phyloP scores from a whole-genome alignment of 192 early-diverging fungal genomes.

The Rhizoclosmatium sp. region DNA sequence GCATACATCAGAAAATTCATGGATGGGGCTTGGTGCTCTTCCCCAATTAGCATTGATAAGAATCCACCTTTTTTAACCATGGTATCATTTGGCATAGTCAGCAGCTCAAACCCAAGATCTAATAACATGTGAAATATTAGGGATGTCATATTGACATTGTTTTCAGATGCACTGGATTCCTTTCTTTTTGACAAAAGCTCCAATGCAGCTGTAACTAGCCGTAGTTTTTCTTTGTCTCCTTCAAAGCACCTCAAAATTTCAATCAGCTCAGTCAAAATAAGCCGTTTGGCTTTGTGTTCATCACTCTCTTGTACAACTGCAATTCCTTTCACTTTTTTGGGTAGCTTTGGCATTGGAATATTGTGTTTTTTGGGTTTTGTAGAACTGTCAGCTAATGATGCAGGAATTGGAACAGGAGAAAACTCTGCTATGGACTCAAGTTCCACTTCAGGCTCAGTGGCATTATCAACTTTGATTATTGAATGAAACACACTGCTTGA shows the following conservation, averaged over 20 bases:
- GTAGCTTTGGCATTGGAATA: background rate
- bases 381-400: slow-evolving; percentile 16
- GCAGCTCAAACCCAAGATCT: slow-evolving; percentile 50
- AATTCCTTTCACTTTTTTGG: slow-evolving; percentile 23
- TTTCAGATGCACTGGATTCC: background rate
- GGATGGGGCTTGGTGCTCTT: slow-evolving; percentile 10
- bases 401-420: background rate
- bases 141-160: background rate
- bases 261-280: slow-evolving; percentile 27
- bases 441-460: background rate
- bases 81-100: slow-evolving; percentile 33
- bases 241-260: slow-evolving; percentile 21
- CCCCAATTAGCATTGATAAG: slow-evolving; percentile 13
- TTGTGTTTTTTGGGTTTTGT: slow-evolving; percentile 14
- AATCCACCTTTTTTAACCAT: slow-evolving; percentile 22
- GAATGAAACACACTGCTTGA: background rate
- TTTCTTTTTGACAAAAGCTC: background rate
- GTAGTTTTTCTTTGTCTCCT: slow-evolving; percentile 32
- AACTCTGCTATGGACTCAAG: background rate
- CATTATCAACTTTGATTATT: background rate
- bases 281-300: slow-evolving; percentile 21
- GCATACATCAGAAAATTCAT: slow-evolving; percentile 20
- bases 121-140: slow-evolving; percentile 29
- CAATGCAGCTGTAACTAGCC: slow-evolving; percentile 1
- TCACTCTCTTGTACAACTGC: slow-evolving; percentile 20